phyloP scores from a whole-genome alignment of 2,329 filamentous ascomycete species.

The Metarhizium sp. region DNA sequence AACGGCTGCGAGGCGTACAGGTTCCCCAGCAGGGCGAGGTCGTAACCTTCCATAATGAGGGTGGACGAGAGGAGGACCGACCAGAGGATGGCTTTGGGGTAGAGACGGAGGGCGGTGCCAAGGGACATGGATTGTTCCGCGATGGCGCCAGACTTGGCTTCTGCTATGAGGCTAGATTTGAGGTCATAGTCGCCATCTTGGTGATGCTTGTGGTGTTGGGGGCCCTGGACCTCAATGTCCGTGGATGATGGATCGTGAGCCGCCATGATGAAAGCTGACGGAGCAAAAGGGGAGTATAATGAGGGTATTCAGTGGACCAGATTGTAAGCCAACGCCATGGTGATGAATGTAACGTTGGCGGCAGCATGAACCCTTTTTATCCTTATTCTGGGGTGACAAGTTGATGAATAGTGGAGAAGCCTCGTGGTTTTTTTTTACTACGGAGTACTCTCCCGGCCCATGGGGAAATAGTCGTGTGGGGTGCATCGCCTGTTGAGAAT shows the following conservation, averaged over 20 bases:
- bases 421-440: too few relatives aligned
- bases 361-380: not conserved
- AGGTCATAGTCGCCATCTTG: conserved; percentile 12
- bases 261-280: conserved; percentile 14
- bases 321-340: not conserved
- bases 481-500: too few relatives aligned
- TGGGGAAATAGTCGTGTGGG: not conserved
- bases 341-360: not conserved
- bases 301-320: not conserved
- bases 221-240: not conserved
- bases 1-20: conserved; percentile 38
- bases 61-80: conserved; percentile 35
- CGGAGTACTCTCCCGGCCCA: not conserved
- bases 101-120: conserved; percentile 28
- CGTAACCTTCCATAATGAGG: conserved; percentile 43
- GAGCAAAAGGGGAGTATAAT: not conserved
- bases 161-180: conserved; percentile 20
- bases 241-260: conserved; percentile 3
- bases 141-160: conserved; percentile 30
- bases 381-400: not conserved
- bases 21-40: conserved; percentile 38
- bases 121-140: conserved; percentile 33
- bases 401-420: not conserved
- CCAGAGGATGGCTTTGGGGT: conserved; percentile 39
- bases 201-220: not conserved